Base-by-base conservation (phyloP, 108 stramenopile species). In the Epithemia pelagica region DNA sequence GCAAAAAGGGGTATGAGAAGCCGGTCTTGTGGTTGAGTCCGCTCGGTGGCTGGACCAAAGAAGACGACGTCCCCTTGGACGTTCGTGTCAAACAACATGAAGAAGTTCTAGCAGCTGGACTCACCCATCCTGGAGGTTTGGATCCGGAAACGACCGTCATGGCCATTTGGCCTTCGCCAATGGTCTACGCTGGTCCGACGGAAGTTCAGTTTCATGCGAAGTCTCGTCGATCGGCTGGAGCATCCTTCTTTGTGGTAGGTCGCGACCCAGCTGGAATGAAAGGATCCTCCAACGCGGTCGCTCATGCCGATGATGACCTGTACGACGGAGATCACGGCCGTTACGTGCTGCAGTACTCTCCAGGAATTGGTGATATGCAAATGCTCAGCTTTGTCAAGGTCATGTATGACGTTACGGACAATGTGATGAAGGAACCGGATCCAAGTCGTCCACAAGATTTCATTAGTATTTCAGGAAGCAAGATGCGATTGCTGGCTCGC, bases 131-230 rank as follows among this genome's bases (percentile, higher is more conserved):
- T 25, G 94, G 94, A 71, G 94, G 94, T 55, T 87, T 98, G 31
- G 95, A 98, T 80, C 95, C 96, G 26, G 91, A 72, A 2, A 91
- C 84, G 20, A 98, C 98, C 7, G 98, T 98, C 74, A 98, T 98
- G 98, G 98, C 96, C 31, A 98, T 98, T 78, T 98, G 98, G 98
- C 98, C 98, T 33, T 75, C 95, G 60, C 98, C 98, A 31, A 98
- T 98, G 96, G 94, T 98, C 52, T 98, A 98, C 74, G 98, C 95
- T n/a, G 98, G 98, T 26, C 98, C 98, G 25, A 98, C 98, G 28
- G 98, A 98, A 77, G 98, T 98, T 7, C 82, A 95, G 73, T 98
- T 98, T 78, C 98, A 98, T 75, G 98, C 98, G 75, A 97, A 97
- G 76, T 92, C 90, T 33, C 82, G 98, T 46, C 89, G 98, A 51